Evolutionary conservation across 2,329 filamentous ascomycete species (phyloP), one percentile per base, ranked within the genome.

Genomic region (Fusarium pseudonygamai): DNA sequence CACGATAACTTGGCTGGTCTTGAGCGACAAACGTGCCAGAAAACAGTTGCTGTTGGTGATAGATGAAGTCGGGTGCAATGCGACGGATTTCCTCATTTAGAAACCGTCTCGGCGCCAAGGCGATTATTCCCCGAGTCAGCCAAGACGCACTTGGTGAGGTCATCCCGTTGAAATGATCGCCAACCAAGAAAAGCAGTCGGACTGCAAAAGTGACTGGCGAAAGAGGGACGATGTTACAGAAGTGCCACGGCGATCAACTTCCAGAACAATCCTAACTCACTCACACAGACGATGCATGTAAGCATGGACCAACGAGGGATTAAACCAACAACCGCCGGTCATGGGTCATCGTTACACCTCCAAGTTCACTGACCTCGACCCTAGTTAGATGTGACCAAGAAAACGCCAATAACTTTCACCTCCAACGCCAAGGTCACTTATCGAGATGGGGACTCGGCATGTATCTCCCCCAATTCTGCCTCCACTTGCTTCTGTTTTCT

Each of bases 231-330:
- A 34, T 28, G 40, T 28, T 37, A 46, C 66, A 73, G 32, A 73
- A 71, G 58, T 73, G 71, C 71, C 71, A 53, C 42, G 71, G 34
- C 36, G 57, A 67, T 73, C 71, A 73, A 53, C 37, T 49, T 16
- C 43, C 46, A 63, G 49, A 59, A 59, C 32, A 59, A 59, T 50
- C 42, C 28, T 50, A 37, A 49, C 28, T n/a, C 24, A 20, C 26
- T n/a, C 24, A n/a, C 26, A 37, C 42, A 59, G 20, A 36, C 22
- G 28, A 36, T 59, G 56, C 56, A 59, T 49, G 42, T 28, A 59
- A 50, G 68, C 69, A 65, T 72, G 58, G 69, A 49, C 69, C 69
- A 69, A 52, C 66, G 67, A 64, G 66, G 66, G 49, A 60, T 72
- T 69, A 72, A 62, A 57, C 39, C 28, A 45, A 11, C 53, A 24